Evolutionary conservation across 176 grass and related monocot species (phyloP).

Genomic region (Guadua angustifolia): DNA sequence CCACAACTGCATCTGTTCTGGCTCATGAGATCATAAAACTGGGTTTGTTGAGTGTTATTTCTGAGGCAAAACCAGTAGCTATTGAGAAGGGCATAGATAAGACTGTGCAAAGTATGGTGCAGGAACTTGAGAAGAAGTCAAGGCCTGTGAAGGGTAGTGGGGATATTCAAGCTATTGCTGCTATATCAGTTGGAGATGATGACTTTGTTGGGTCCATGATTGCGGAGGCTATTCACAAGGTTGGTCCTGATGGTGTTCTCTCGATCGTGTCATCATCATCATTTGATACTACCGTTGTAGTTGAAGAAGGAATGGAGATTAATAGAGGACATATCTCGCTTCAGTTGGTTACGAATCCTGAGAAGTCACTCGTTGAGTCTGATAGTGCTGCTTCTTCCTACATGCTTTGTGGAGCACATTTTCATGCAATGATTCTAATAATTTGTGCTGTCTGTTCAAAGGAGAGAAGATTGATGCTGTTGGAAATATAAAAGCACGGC

Average conservation of each 20-base stretch:
- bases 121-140: constrained; percentile 86
- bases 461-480: constrained; percentile 74
- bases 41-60: constrained; percentile 77
- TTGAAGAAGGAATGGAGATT: constrained; percentile 99
- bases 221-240: constrained; percentile 87
- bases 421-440: constrained; percentile 80
- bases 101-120: constrained; percentile 71
- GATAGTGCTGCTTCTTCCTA: constrained; percentile 75
- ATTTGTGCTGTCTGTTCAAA: constrained; percentile 84
- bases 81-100: constrained; percentile 95
- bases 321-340: constrained; percentile 91
- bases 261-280: constrained; percentile 89
- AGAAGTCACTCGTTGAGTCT: constrained; percentile 87
- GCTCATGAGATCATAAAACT: constrained; percentile 90
- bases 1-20: constrained; percentile 85
- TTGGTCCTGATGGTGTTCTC: constrained; percentile 92
- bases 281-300: constrained; percentile 88
- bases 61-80: constrained; percentile 87
- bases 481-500: no score
- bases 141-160: constrained; percentile 72
- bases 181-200: constrained; percentile 90
- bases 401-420: constrained; percentile 76
- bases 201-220: constrained; percentile 87
- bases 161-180: constrained; percentile 84
- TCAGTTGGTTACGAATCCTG: constrained; percentile 89